Base-by-base conservation (phyloP, 1,139 yeast genomes). In the Yamadazyma taylorii region DNA sequence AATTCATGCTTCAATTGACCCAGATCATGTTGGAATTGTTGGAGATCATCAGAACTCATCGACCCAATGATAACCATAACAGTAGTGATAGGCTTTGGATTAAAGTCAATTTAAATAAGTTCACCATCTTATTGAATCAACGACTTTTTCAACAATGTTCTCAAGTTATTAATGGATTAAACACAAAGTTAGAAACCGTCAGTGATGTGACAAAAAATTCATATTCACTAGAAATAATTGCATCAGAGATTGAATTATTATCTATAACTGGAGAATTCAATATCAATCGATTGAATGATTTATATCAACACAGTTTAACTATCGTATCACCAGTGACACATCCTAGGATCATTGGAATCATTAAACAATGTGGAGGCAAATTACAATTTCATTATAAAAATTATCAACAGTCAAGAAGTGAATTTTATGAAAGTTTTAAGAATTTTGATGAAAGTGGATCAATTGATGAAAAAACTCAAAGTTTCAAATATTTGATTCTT, bases 391-490 rank as follows among this genome's bases (percentile, higher is more conserved):
- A 75, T 46, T 73, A 78, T 35, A 71, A 74, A 12, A 76, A 79
- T 45, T 86, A 75, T 67, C 79, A 75, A 32, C 60, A 61, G 36
- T 88, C 95, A 0, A 71, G 85, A 25, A 65, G 71, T 32, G 83
- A 77, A 43, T 82, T 84, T 49, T 84, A 82, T 52, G 88, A 82
- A 48, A 72, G 86, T 37, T 86, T 86, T 58, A 81, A 82, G 49
- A 81, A 76, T 46, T 85, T 79, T 56, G 94, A 86, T 55, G 95
- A 85, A 58, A 83, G 87, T 19, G 95, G 94, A 1, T 79, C 85
- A 39, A 19, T 29, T 4, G 58, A 66, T 15, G 66, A 66, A 34
- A 70, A 71, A 43, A 73, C 86, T 41, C 66, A 74, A 24, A 76
- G 81, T 4, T 66, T 86, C 45, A 78, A 79, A 46, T 82, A 81